Conservation (phyloP, 768 basidiomycete species). For the Filobasidium floriforme region DNA sequence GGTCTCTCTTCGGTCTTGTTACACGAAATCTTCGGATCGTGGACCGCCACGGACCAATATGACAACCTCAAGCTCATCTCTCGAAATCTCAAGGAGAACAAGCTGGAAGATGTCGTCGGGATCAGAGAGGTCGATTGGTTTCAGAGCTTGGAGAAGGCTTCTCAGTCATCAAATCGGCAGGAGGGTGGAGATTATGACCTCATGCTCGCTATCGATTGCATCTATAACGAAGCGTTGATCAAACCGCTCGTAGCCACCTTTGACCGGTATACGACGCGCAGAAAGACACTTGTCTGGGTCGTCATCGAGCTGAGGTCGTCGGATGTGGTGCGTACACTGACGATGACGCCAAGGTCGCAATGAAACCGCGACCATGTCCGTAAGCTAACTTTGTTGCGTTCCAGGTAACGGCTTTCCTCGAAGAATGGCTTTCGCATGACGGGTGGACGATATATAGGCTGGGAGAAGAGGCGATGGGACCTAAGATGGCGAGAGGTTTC, state of each 20-base stretch:
- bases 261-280: constrained; percentile 26
- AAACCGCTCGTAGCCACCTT: constrained; percentile 39
- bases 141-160: not conserved
- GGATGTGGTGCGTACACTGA: constrained; percentile 42
- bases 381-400: not conserved
- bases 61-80: constrained; percentile 39
- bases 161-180: not conserved
- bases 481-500: constrained; percentile 25
- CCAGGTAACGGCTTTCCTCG: constrained; percentile 32
- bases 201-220: constrained; percentile 41
- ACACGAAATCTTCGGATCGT: constrained; percentile 26
- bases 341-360: not conserved
- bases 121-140: constrained; percentile 42
- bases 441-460: constrained; percentile 35
- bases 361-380: constrained; percentile 10
- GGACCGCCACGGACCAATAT: constrained; percentile 33
- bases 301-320: constrained; percentile 40
- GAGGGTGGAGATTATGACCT: constrained; percentile 27
- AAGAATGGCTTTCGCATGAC: constrained; percentile 28
- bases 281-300: constrained; percentile 34
- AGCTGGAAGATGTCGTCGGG: constrained; percentile 9
- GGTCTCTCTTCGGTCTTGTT: constrained; percentile 38
- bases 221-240: constrained; percentile 42
- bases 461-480: constrained; percentile 28
- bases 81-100: constrained; percentile 35